phyloP scores from a whole-genome alignment of 495 filamentous ascomycete species.

The Penicillium samsonianum region DNA sequence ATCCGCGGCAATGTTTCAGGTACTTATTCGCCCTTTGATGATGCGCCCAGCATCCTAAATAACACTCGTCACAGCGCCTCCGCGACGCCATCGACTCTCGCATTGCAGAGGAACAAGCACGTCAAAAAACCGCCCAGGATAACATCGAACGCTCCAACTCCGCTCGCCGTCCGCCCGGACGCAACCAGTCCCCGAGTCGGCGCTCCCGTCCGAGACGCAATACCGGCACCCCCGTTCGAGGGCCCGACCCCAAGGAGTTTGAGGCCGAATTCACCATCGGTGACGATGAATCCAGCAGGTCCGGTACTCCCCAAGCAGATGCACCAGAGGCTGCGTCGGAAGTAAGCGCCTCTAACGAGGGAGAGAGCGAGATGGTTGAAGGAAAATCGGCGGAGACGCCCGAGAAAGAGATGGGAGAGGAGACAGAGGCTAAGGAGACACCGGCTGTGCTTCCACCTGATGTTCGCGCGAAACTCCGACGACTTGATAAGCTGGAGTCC shows the following conservation, averaged over 20 bases:
- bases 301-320: constrained; percentile 53
- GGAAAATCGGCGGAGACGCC: constrained; percentile 31
- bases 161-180: constrained; percentile 50
- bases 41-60: constrained; percentile 8
- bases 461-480: constrained; percentile 64
- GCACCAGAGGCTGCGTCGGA: constrained; percentile 30
- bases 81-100: constrained; percentile 82
- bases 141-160: constrained; percentile 53
- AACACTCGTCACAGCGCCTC: constrained; percentile 60
- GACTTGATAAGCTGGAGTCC: constrained; percentile 82
- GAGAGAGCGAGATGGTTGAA: constrained; percentile 27
- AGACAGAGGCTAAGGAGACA: constrained; percentile 24
- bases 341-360: constrained; percentile 24
- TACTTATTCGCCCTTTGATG: constrained; percentile 21
- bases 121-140: constrained; percentile 59
- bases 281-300: constrained; percentile 61
- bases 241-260: constrained; percentile 81
- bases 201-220: constrained; percentile 52
- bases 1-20: constrained; percentile 53
- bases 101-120: constrained; percentile 87
- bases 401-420: constrained; percentile 28
- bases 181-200: constrained; percentile 55
- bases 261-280: constrained; percentile 81
- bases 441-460: constrained; percentile 71
- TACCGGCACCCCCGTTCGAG: constrained; percentile 54